Percentiles rank a stretch among this genome's conserved stretches.
phyloP scores from a whole-genome alignment of 768 basidiomycete genomes.

The Gymnopilus dilepis region DNA sequence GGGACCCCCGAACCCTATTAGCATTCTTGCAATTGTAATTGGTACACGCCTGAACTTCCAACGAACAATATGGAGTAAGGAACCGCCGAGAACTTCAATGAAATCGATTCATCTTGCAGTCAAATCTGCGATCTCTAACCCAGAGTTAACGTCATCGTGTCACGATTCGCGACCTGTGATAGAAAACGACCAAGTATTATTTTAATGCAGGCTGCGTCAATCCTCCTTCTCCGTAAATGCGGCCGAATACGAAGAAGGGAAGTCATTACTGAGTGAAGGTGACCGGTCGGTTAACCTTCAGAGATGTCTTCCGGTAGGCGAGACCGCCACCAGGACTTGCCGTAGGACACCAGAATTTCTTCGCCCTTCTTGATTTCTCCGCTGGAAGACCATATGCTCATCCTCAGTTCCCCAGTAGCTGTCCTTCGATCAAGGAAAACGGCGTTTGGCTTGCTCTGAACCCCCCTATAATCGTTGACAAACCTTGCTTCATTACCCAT shows the following conservation, averaged over 20 bases:
- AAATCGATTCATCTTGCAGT: neutral
- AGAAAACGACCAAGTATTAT: neutral
- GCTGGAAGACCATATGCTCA: conserved; percentile 74
- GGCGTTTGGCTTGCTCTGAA: conserved; percentile 72
- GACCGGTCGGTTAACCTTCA: neutral
- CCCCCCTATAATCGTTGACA: conserved; percentile 88
- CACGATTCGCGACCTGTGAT: neutral
- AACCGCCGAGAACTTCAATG: neutral
- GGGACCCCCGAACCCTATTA: conserved; percentile 5
- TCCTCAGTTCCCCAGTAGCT: conserved; percentile 65
- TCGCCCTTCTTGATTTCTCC: conserved; percentile 75
- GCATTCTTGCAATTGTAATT: neutral
- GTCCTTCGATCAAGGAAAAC: conserved; percentile 65
- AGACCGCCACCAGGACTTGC: conserved; percentile 82
- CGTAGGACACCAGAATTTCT: conserved; percentile 88
- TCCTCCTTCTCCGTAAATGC: neutral
- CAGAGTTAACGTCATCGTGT: neutral
- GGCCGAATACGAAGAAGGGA: neutral
- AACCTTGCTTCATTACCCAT: conserved; percentile 91
- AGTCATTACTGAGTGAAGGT: neutral
- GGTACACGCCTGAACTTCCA: neutral
- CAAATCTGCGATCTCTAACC: neutral
- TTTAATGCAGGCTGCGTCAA: neutral
- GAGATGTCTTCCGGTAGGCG: conserved; percentile 33
- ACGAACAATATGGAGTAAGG: neutral